Base-by-base conservation (phyloP, 768 basidiomycete species). In the Tricholoma sp. region DNA sequence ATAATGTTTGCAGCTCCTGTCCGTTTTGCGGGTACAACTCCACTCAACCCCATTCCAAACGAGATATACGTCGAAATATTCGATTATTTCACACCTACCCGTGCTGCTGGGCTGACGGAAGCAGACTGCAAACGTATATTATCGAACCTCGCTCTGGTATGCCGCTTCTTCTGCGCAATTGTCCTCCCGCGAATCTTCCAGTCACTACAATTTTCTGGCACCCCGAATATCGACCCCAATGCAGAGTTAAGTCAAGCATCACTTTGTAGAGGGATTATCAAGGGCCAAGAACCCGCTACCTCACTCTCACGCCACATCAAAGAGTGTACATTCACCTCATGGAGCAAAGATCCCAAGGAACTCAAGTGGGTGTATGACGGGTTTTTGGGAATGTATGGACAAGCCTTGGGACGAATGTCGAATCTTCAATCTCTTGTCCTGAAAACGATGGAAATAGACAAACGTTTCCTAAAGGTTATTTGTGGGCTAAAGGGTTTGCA, bases 1-100 rank as follows among this genome's bases (percentile, higher is more conserved):
- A 11, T 18, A 1, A 37, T 20, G 9, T 2, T 9, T 37, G 13
- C 24, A 60, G 59, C 52, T 15, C 59, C 59, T 15, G 32, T 49
- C 34, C 55, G 59, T 31, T 31, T 39, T 18, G 29, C n/a, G 4
- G 59, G 53, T 18, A 6, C 18, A 11, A 44, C 17, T 2, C 1
- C 28, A 12, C 55, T 70, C 9, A 36, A 69, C 1, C 60, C 68
- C 5, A 69, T 81, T 53, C 79, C 79, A 2, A 72, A 70, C 57
- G 79, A 81, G 57, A 66, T 80, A 17, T 80, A 79, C 52, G 57
- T 73, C 4, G 61, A 69, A 51, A 76, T 80, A n/a, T 70, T 78
- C 44, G 68, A 66, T n/a, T 63, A 65, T 33, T 41, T 79, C 4
- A 59, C 58, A 33, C 66, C 68, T 18, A 50, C 0, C 53, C 61